These are phyloP conservation scores for Diaporthe citrichinensis DNA, from an alignment of 2,329 filamentous ascomycete species.

Conservation along the genomic window DNA sequence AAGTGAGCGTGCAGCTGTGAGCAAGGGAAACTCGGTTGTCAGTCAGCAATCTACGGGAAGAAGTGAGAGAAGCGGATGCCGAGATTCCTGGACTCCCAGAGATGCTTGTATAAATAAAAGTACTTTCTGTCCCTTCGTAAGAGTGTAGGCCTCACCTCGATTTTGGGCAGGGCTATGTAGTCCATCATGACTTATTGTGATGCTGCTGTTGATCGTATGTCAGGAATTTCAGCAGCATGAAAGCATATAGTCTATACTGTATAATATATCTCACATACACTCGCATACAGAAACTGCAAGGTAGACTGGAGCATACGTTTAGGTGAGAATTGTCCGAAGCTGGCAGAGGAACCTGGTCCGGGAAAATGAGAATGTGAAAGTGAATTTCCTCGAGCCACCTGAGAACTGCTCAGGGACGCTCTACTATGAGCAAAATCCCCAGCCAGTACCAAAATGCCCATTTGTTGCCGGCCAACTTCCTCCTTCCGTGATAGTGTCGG, in stretches of 20 bases:
- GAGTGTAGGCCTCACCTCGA: slow-evolving; percentile 60
- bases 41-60: background rate
- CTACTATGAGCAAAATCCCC: background rate
- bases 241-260: background rate
- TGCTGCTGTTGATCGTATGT: background rate
- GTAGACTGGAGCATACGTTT: background rate
- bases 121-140: background rate
- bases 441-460: background rate
- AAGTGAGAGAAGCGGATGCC: slow-evolving; percentile 35
- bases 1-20: slow-evolving; percentile 85
- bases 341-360: no score
- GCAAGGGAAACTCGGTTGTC: background rate
- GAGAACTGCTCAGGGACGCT: background rate
- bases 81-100: background rate
- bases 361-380: background rate
- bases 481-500: slow-evolving; percentile 1
- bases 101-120: background rate
- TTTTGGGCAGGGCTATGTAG: slow-evolving; percentile 66
- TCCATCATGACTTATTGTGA: slow-evolving; percentile 50
- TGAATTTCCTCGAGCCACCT: background rate
- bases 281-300: background rate
- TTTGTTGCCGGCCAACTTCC: slow-evolving; percentile 19
- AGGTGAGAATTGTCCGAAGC: background rate
- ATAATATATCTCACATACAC: background rate
- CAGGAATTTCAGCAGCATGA: background rate